These are phyloP conservation scores for Pilaira anomala DNA, from an alignment of 192 early-diverging fungal genomes.

Conservation along the genomic window DNA sequence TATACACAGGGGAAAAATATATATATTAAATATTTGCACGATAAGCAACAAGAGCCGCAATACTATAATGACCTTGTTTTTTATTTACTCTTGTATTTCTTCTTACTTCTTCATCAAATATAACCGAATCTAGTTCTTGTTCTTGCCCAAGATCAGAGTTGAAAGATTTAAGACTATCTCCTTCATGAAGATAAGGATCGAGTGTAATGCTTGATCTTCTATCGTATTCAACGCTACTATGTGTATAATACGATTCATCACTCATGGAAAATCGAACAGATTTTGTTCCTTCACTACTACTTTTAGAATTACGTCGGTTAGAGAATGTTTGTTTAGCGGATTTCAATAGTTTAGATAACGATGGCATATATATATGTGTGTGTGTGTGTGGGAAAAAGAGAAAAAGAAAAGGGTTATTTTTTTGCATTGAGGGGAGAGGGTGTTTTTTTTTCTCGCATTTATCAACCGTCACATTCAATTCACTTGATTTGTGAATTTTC, in stretches of 20 bases:
- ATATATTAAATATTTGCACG: slow-evolving; percentile 21
- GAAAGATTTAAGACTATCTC: not conserved
- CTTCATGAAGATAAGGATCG: not conserved
- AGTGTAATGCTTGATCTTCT: slow-evolving; percentile 10
- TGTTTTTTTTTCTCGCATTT: too few relatives aligned
- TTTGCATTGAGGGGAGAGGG: too few relatives aligned
- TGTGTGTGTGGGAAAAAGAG: slow-evolving; percentile 14
- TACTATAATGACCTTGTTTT: slow-evolving; percentile 23
- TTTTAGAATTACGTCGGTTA: not conserved
- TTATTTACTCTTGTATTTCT: slow-evolving; percentile 24
- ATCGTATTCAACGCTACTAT: slow-evolving; percentile 27
- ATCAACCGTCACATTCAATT: too few relatives aligned
- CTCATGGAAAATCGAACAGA: slow-evolving; percentile 21
- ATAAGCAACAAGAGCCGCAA: slow-evolving; percentile 22
- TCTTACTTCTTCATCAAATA: slow-evolving; percentile 24
- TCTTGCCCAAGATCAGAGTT: not conserved
- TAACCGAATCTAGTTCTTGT: not conserved
- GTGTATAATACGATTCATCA: slow-evolving; percentile 19
- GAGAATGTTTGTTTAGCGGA: slow-evolving; percentile 1
- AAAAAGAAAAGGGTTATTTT: not conserved
- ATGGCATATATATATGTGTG: not conserved
- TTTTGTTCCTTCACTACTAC: not conserved
- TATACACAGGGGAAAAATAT: not conserved
- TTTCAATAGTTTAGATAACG: slow-evolving; percentile 6
- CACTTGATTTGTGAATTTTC: too few relatives aligned